Percentiles rank a stretch among this genome's conserved stretches.
Evolutionary conservation across 148 eudicot genomes (phyloP).

Genomic region (Chenopodium quinoa): DNA sequence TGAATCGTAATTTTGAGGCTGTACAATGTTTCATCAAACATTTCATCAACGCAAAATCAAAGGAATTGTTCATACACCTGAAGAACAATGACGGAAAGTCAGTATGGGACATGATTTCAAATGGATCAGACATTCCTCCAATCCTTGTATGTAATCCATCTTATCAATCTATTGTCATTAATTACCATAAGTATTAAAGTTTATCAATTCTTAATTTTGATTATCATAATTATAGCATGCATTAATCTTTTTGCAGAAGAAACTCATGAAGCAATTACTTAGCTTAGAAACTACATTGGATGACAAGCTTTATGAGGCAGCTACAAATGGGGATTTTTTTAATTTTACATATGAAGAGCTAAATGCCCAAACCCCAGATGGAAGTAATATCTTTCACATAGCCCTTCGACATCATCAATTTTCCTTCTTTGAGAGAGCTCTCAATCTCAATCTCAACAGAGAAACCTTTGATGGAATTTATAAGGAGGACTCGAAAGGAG

Average conservation of each 20-base stretch:
- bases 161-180: neutral
- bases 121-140: neutral
- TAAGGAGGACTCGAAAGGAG: conserved; percentile 1
- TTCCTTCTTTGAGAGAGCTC: neutral
- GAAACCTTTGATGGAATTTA: neutral
- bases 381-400: conserved; percentile 3
- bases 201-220: no score
- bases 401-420: neutral
- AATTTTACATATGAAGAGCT: no score
- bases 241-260: neutral
- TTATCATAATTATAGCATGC: no score
- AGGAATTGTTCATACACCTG: neutral
- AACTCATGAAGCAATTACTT: neutral
- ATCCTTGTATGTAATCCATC: neutral
- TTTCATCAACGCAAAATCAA: neutral
- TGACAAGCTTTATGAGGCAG: neutral
- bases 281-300: neutral
- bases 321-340: neutral
- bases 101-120: neutral
- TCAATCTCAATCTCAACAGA: neutral
- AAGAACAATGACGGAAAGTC: conserved; percentile 2
- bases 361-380: neutral
- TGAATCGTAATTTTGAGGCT: neutral
- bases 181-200: no score
- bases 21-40: neutral